These are phyloP conservation scores for Sabuloglossum arenarium DNA, from an alignment of 495 filamentous ascomycete genomes.

Conservation along the genomic window DNA sequence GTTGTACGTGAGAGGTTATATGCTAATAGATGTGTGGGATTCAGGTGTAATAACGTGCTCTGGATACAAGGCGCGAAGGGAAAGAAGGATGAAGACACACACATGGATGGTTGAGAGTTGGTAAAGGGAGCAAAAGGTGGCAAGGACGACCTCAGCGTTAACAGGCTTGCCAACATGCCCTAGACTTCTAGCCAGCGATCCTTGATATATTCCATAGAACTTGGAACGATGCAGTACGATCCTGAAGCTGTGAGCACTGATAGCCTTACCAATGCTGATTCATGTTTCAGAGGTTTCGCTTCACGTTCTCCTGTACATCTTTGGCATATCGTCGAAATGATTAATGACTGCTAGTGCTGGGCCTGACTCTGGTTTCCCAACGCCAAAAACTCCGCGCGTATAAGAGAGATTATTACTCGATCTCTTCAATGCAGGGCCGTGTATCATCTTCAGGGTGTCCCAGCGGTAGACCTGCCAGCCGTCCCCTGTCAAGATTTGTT, in stretches of 20 bases:
- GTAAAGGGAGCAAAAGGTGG: not conserved
- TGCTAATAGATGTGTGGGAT: slow-evolving; percentile 6
- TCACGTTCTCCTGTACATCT: not conserved
- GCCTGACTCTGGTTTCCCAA: not conserved
- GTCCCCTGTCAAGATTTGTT: slow-evolving; percentile 11
- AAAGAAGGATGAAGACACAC: slow-evolving; percentile 31
- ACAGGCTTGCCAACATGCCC: not conserved
- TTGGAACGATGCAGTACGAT: too few species aligned
- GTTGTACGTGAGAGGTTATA: slow-evolving; percentile 1
- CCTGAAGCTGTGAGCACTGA: not conserved
- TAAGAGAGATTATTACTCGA: slow-evolving; percentile 19
- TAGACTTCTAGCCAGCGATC: not conserved
- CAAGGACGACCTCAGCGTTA: not conserved
- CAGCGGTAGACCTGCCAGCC: slow-evolving; percentile 14
- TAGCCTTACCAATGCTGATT: not conserved
- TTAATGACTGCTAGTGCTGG: not conserved
- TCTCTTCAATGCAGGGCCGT: slow-evolving; percentile 30
- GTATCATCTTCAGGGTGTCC: slow-evolving; percentile 3
- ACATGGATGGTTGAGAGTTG: slow-evolving; percentile 36
- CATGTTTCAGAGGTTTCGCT: not conserved
- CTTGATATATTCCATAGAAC: too few species aligned
- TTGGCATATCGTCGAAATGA: too few species aligned
- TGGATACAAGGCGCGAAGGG: slow-evolving; percentile 53
- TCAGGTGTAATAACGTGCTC: slow-evolving; percentile 84
- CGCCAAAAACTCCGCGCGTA: not conserved